Base-by-base conservation (phyloP, 2,329 filamentous ascomycete species). In the Aspergillus proliferans region DNA sequence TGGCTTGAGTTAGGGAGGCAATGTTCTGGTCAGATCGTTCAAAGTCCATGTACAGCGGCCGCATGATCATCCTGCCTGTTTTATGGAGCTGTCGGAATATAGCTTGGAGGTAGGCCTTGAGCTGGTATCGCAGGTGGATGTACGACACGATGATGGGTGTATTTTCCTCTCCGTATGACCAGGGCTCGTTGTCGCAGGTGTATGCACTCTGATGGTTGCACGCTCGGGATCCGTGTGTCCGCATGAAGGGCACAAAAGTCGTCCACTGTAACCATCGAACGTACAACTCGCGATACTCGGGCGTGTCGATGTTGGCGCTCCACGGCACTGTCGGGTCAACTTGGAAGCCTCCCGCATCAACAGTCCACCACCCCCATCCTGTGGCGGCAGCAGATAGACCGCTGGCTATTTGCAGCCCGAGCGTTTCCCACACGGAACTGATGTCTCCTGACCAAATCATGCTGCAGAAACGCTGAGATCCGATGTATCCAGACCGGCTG, bases 241-340 rank as follows among this genome's bases (percentile, higher is more conserved):
- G 68, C 75, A 85, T 82, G 1, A 85, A 82, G 1, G 59, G 59
- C 1, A 61, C 1, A 78, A 82, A 85, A 0, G 80, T 71, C 0
- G 76, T 79, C 80, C 81, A 85, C 54, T 85, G 81, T 56, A 85
- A 82, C 82, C 82, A 85, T 2, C 82, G 69, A 2, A 81, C 74
- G 46, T 83, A 80, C 0, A 85, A 65, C 60, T 85, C 82, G 7
- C 79, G 72, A 62, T 84, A 85, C 0, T 59, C 67, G 0, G 67
- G 61, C 28, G 81, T 74, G 1, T 69, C 60, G 0, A 81, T 78
- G 51, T 81, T 71, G 0, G 81, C 81, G 15, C 81, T 64, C 68
- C 68, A 71, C 7, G 51, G 47, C 0, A 70, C 60, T 0, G 65
- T 65, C 2, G 65, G 60, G 47, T 71, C 66, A 0, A 53, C 80